Evolutionary conservation across 805 yeast genomes (phyloP).

Genomic region (Wickerhamiella cacticola): DNA sequence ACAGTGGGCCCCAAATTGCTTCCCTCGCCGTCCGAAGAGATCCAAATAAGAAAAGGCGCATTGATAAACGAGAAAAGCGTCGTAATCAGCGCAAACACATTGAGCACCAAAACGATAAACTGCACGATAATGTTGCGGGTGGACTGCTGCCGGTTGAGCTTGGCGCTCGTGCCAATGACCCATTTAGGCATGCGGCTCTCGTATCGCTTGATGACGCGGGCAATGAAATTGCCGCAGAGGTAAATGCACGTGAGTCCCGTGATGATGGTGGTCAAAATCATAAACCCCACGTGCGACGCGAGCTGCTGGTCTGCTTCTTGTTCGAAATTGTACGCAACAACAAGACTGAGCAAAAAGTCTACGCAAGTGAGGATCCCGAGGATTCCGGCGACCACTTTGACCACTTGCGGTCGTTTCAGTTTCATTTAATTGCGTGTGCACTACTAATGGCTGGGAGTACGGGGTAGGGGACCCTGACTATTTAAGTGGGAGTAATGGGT

Average conservation of each 20-base stretch:
- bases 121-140: not conserved
- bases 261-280: not conserved
- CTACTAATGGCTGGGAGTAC: too few species aligned
- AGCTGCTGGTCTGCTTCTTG: not conserved
- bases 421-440: not conserved
- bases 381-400: not conserved
- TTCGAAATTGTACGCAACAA: not conserved
- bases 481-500: too few species aligned
- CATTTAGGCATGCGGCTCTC: not conserved
- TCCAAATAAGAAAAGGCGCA: not conserved
- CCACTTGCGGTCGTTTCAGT: not conserved
- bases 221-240: not conserved
- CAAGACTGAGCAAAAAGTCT: not conserved
- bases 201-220: not conserved
- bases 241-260: not conserved
- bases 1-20: not conserved
- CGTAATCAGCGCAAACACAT: conserved; percentile 7
- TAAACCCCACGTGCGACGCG: not conserved
- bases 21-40: not conserved
- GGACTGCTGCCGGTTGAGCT: not conserved
- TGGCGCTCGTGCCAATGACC: too few species aligned
- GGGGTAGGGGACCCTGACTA: too few species aligned
- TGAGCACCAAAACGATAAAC: not conserved
- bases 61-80: conserved; percentile 9
- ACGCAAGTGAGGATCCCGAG: not conserved